Evolutionary conservation across 1,139 yeast genomes (phyloP).

Genomic region (Taphrina flavorubra): DNA sequence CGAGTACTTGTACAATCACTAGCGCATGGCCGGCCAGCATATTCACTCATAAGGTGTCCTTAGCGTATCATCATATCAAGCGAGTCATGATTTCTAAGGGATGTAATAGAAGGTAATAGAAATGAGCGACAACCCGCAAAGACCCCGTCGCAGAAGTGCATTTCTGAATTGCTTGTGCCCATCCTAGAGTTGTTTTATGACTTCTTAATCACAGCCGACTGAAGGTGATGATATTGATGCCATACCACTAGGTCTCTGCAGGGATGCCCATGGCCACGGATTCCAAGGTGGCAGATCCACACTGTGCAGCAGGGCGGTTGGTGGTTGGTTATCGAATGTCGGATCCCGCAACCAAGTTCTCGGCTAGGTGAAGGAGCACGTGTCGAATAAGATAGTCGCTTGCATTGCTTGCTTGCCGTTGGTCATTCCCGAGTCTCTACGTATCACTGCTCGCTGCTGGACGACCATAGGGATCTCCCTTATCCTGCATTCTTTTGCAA

Average conservation of each 20-base stretch:
- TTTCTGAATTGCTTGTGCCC: not conserved
- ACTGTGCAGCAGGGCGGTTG: too few relatives aligned
- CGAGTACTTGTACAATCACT: not conserved
- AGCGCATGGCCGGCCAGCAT: conserved; percentile 1
- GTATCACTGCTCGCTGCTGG: not conserved
- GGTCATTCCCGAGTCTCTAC: not conserved
- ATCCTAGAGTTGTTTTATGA: not conserved
- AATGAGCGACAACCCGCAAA: too few relatives aligned
- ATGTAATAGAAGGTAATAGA: too few relatives aligned
- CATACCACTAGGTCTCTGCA: too few relatives aligned
- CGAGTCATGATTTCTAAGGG: too few relatives aligned
- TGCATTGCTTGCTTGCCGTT: not conserved
- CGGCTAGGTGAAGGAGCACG: conserved; percentile 1
- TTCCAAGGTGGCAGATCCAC: too few relatives aligned
- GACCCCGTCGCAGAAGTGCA: not conserved
- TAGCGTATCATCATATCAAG: not conserved
- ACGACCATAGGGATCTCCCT: not conserved
- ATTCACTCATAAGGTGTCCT: not conserved
- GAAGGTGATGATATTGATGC: too few relatives aligned
- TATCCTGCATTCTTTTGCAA: not conserved
- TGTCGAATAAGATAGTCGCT: not conserved
- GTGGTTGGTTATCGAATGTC: conserved; percentile 10
- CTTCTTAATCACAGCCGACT: too few relatives aligned
- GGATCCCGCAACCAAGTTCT: conserved; percentile 15
- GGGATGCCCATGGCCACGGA: too few relatives aligned